Evolutionary conservation across 78 protist species (phyloP).

Genomic region (Cavenderia fasciculata): DNA sequence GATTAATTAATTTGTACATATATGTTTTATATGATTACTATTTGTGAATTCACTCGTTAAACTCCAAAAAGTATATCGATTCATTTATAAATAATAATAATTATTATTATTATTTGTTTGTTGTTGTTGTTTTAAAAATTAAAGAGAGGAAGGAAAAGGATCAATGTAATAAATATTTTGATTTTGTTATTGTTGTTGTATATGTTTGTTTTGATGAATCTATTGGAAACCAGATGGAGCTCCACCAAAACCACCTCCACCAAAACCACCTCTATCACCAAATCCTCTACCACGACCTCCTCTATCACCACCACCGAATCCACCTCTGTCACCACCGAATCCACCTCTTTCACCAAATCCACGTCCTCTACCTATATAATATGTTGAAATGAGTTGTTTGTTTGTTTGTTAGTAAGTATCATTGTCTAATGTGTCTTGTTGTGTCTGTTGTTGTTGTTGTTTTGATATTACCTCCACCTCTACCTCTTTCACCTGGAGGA

Average conservation of each 20-base stretch:
- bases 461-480: conserved; percentile 23
- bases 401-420: not conserved
- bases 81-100: no score
- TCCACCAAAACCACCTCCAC: no score
- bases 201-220: no score
- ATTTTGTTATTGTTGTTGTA: not conserved
- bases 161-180: no score
- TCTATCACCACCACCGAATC: not conserved
- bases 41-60: no score
- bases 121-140: not conserved
- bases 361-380: conserved; percentile 1
- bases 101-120: not conserved
- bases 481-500: conserved; percentile 7
- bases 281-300: no score
- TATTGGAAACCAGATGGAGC: no score
- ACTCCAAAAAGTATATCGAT: no score
- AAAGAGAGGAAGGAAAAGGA: no score
- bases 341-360: conserved; percentile 25
- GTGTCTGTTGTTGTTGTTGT: not conserved
- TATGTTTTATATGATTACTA: no score
- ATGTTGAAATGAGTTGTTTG: no score
- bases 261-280: not conserved
- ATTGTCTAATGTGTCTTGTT: not conserved
- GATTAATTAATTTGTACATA: no score
- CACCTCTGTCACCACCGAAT: conserved; percentile 8